Conservation (phyloP, 495 filamentous ascomycete genomes). For the Lophiostoma macrostomum region DNA sequence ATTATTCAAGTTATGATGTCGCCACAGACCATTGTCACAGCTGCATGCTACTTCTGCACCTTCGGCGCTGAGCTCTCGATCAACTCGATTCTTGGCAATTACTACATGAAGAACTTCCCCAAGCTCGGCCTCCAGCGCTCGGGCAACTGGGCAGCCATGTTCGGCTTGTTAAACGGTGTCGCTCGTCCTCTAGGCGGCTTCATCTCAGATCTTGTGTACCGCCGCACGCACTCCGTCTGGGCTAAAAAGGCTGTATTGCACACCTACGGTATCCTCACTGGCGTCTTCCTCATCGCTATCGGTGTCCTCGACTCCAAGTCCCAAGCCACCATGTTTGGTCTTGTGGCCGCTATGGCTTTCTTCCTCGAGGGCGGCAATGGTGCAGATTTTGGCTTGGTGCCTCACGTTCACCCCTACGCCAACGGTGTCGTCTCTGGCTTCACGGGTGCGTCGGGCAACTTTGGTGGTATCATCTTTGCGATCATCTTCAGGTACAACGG, state of each 20-base stretch:
- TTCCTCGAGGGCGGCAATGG: conserved; percentile 44
- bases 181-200: conserved; percentile 40
- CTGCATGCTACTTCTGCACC: conserved; percentile 41
- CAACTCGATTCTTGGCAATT: conserved; percentile 42
- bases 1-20: conserved; percentile 32
- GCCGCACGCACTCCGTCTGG: conserved; percentile 36
- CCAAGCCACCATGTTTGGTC: conserved; percentile 36
- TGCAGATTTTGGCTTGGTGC: conserved; percentile 40
- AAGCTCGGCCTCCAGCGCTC: conserved; percentile 32
- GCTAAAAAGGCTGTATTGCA: conserved; percentile 41
- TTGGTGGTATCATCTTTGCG: conserved; percentile 43
- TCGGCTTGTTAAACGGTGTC: conserved; percentile 41
- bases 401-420: conserved; percentile 41
- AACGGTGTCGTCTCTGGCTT: conserved; percentile 42
- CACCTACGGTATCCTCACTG: conserved; percentile 37
- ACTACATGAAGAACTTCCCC: conserved; percentile 38
- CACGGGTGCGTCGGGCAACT: conserved; percentile 42
- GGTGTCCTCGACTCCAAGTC: conserved; percentile 32
- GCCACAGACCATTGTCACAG: conserved; percentile 38
- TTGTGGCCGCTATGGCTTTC: conserved; percentile 37
- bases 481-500: conserved; percentile 41
- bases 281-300: conserved; percentile 38
- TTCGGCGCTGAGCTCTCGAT: conserved; percentile 42
- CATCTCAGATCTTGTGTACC: conserved; percentile 37
- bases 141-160: conserved; percentile 45